Evolutionary conservation across 306 rosid genomes (phyloP).

Genomic region (Ormosia semicastrata): DNA sequence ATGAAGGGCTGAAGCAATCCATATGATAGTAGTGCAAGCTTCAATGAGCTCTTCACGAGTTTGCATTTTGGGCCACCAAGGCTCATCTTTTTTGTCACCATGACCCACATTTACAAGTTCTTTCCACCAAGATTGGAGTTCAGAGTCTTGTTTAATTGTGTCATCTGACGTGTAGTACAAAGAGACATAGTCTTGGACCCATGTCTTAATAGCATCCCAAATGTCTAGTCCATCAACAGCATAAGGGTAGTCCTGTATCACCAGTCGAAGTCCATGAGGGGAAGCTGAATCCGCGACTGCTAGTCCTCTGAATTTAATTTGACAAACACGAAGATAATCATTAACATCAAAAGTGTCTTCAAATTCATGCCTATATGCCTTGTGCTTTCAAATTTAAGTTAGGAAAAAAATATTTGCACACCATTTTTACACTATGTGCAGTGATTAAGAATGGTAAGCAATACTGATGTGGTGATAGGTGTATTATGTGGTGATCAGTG

Average conservation of each 20-base stretch:
- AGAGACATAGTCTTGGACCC: constrained; percentile 59
- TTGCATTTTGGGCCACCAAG: constrained; percentile 63
- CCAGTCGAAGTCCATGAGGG: constrained; percentile 54
- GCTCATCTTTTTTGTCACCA: constrained; percentile 50
- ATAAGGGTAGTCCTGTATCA: constrained; percentile 66
- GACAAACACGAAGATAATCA: neutral
- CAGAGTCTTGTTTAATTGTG: constrained; percentile 44
- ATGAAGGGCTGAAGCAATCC: constrained; percentile 72
- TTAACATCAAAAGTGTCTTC: neutral
- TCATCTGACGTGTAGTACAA: constrained; percentile 51
- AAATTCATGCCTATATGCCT: neutral
- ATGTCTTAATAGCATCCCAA: constrained; percentile 54
- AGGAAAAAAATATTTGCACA: too few relatives aligned
- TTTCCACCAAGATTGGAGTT: constrained; percentile 71
- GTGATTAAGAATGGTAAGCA: too few relatives aligned
- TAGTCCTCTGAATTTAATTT: constrained; percentile 44
- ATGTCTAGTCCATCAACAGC: constrained; percentile 62
- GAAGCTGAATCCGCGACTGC: constrained; percentile 51
- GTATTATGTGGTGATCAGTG: too few relatives aligned
- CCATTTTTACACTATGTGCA: too few relatives aligned
- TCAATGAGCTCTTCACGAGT: constrained; percentile 43
- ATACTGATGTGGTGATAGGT: too few relatives aligned
- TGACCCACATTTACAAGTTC: constrained; percentile 58
- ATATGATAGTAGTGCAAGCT: constrained; percentile 46
- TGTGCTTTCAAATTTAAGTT: too few relatives aligned